Base-by-base conservation (phyloP, 768 basidiomycete genomes). In the Cubamyces sp. region DNA sequence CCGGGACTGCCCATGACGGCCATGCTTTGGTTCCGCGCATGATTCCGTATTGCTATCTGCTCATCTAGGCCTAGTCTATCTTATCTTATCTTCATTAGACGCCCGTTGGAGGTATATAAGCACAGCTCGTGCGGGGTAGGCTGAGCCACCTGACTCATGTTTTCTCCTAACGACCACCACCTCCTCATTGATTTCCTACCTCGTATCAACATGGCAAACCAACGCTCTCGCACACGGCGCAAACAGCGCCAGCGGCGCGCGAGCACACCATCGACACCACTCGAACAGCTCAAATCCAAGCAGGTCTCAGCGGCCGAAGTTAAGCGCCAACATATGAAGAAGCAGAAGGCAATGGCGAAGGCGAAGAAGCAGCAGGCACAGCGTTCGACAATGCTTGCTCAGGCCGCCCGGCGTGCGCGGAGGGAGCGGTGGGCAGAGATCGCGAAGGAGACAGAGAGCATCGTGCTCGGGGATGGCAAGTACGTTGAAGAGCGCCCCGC, bases 381-480 rank as follows among this genome's bases (percentile, higher is more conserved):
- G 26, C 61, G 47, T 12, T n/a, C 30, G 0, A 34, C 41, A 1
- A 52, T 54, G 21, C 42, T 55, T 40, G 53, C 40, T n/a, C 47
- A 54, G 25, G 57, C 62, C 23, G 52, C 62, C 15, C 43, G 46
- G 8, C 63, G 63, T 40, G 59, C 61, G n/a, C 59, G 49, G 21
- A 51, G 61, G 28, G 70, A 69, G 9, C 58, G 66, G 50, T 77
- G 77, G 76, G 70, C 70, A 18, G 64, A 69, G 47, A 73, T 69
- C 0, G 78, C 78, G 25, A 60, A 48, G 41, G 78, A 78, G 62
- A 79, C 78, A 5, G 72, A 73, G 48, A 64, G 64, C 52, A 76
- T 79, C 51, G 71, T 78, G 56, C 70, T 76, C 57, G 78, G 77
- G 18, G 73, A 78, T 70, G 78, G 78, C 65, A 71, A 76, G 73